phyloP scores from a whole-genome alignment of 768 basidiomycete genomes.

The Multifurca ochricompacta region DNA sequence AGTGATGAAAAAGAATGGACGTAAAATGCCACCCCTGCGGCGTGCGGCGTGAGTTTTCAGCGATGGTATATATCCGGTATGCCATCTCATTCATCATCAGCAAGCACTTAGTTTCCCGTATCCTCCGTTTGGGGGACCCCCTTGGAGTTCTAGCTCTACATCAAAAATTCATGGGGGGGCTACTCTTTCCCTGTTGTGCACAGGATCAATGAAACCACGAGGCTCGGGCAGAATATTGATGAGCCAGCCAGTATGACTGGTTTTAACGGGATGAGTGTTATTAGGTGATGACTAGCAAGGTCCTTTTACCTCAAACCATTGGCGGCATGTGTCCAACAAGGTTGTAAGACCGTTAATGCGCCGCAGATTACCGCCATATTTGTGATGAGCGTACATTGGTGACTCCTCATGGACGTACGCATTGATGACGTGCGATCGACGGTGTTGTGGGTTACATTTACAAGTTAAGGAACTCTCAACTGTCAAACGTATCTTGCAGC shows the following conservation, averaged over 20 bases:
- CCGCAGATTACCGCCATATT: not conserved
- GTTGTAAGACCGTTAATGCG: not conserved
- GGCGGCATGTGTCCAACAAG: not conserved
- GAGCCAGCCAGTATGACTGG: not conserved
- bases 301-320: not conserved
- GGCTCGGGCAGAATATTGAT: too few relatives aligned
- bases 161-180: not conserved
- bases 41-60: not conserved
- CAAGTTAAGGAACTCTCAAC: not conserved
- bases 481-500: not conserved
- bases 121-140: not conserved
- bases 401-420: not conserved
- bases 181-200: too few relatives aligned
- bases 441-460: not conserved
- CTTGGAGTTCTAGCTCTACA: not conserved
- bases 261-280: not conserved
- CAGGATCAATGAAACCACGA: too few relatives aligned
- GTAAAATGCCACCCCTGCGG: conserved; percentile 1
- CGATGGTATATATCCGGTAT: conserved; percentile 6
- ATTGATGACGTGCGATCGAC: conserved; percentile 12
- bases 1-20: not conserved
- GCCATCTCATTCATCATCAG: not conserved
- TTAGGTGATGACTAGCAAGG: not conserved
- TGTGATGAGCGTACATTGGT: not conserved
- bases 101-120: not conserved